Evolutionary conservation across 441 rosid genomes (phyloP), one percentile per base, ranked within the genome.

Genomic region (Gossypium gossypioides): DNA sequence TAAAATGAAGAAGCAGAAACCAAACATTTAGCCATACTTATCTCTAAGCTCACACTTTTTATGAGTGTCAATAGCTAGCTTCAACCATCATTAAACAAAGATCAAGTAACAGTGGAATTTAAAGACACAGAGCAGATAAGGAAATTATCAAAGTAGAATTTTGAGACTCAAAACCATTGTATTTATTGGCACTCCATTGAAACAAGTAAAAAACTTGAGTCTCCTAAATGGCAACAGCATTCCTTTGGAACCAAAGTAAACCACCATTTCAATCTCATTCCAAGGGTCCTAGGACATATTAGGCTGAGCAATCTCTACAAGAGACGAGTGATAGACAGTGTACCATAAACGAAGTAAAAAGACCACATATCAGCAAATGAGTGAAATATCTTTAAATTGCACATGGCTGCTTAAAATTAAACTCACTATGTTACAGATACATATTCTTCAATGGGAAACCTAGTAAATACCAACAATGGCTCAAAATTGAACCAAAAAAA

Each of bases 331-430:
- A 32, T 32, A 6, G 40, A 1, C 40, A 24, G 69, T 46, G 22
- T 7, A 13, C 54, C 56, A 13, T 22, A 65, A 22, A 63, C 27
- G 21, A 62, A 37, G 68, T 15, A 37, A 2, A 44, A 66, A 24
- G 40, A 46, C 7, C 16, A 24, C 42, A 66, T 4, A 29, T 42
- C 69, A 6, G 55, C 13, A 65, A 65, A 44, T 22, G 34, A 7
- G 19, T 13, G 13, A 44, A 63, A 24, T 65, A 46, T 29, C 40
- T 46, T 66, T 46, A 66, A 46, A 13, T 25, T 67, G 7, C n/a
- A 67, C 42, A 15, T 50, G 57, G 42, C 42, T 25, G 44, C n/a
- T n/a, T 48, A 67, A 67, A n/a, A 57, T 24, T 59, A 19, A 73
- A 76, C 55, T 3, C 34, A 48, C 61, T 18, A 19, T 15, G 13